Conservation (phyloP, 352 stramenopile species). For the Phytophthora tubulina region DNA sequence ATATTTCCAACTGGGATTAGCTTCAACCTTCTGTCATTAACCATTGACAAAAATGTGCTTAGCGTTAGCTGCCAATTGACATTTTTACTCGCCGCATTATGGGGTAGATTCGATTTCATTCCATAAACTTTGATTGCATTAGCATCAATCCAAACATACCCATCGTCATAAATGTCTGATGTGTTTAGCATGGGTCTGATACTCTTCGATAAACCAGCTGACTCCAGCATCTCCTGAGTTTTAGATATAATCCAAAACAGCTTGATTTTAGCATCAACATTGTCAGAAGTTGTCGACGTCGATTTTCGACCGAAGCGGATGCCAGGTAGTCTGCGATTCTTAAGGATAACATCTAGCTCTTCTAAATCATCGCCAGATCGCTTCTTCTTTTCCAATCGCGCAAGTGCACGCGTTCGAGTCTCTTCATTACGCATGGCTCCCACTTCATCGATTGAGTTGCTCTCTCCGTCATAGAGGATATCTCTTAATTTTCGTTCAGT, state of each 20-base stretch:
- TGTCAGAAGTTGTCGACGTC: background rate
- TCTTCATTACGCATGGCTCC: too few relatives aligned
- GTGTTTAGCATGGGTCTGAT: background rate
- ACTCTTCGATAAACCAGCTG: background rate
- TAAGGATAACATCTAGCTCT: too few relatives aligned
- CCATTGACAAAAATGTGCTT: constrained; percentile 1
- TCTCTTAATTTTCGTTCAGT: too few relatives aligned
- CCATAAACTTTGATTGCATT: background rate
- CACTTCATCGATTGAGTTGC: too few relatives aligned
- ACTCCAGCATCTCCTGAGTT: constrained; percentile 16
- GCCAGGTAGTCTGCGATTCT: too few relatives aligned
- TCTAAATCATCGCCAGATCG: too few relatives aligned
- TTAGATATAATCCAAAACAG: constrained; percentile 6
- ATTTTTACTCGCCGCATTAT: background rate
- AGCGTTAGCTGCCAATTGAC: constrained; percentile 11
- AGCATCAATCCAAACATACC: background rate
- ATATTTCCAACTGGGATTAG: too few relatives aligned
- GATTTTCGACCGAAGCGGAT: too few relatives aligned
- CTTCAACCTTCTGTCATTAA: background rate
- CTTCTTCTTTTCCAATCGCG: too few relatives aligned
- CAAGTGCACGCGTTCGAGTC: too few relatives aligned
- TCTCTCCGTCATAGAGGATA: too few relatives aligned
- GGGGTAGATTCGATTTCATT: too few relatives aligned
- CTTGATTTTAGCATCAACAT: constrained; percentile 4
- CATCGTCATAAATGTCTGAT: background rate